These are phyloP conservation scores for Jatropha curcas DNA, from an alignment of 345 rosid genomes.

Conservation along the genomic window DNA sequence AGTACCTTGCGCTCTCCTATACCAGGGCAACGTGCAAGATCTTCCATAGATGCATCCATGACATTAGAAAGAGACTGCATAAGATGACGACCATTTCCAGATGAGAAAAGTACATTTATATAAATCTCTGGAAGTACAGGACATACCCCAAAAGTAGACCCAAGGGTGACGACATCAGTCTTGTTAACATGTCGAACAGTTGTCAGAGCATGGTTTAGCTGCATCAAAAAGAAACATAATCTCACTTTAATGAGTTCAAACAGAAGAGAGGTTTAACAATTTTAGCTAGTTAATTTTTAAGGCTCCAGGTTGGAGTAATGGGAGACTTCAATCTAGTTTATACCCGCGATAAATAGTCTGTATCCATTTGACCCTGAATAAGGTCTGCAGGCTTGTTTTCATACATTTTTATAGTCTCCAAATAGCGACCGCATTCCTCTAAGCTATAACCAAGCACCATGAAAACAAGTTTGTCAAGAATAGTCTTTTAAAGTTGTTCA, in stretches of 20 bases:
- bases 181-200: conserved; percentile 79
- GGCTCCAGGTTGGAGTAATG: not conserved
- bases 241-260: conserved; percentile 13
- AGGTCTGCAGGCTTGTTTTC: conserved; percentile 97
- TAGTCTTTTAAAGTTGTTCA: not conserved
- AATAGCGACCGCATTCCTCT: conserved; percentile 95
- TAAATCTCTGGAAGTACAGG: not conserved
- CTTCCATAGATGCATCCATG: conserved; percentile 96
- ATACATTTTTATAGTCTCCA: conserved; percentile 92
- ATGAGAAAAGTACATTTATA: not conserved
- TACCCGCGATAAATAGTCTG: conserved; percentile 87
- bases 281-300: not conserved
- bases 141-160: conserved; percentile 89
- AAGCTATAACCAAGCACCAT: conserved; percentile 47
- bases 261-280: not conserved
- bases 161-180: conserved; percentile 95
- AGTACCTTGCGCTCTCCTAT: conserved; percentile 91
- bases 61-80: conserved; percentile 78
- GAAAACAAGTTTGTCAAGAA: not conserved
- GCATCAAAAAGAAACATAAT: conserved; percentile 26
- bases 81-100: conserved; percentile 9
- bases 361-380: conserved; percentile 91
- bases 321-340: conserved; percentile 5
- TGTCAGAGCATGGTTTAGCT: conserved; percentile 81
- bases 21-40: conserved; percentile 92